A percentile compares a stretch with the other conserved stretches of the same genome.
Evolutionary conservation across 345 rosid species (phyloP).

Genomic region (Moringa oleifera): DNA sequence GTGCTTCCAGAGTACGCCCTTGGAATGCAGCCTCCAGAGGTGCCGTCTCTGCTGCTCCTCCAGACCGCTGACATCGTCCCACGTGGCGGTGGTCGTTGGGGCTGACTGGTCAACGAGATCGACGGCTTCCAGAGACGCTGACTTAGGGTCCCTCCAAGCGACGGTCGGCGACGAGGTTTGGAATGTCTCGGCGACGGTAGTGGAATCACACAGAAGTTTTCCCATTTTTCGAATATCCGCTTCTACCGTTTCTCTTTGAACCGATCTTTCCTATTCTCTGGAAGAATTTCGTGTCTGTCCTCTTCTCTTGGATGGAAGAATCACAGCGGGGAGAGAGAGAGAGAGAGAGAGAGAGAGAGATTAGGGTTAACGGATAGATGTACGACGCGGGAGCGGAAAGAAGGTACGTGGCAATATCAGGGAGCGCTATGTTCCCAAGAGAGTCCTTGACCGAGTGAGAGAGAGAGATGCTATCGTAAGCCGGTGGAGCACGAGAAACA

Average conservation of each 20-base stretch:
- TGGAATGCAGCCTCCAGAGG: slow-evolving; percentile 62
- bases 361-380: slow-evolving; percentile 65
- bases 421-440: slow-evolving; percentile 9
- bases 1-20: slow-evolving; percentile 87
- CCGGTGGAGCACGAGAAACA: slow-evolving; percentile 11
- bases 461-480: slow-evolving; percentile 24
- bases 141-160: slow-evolving; percentile 50
- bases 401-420: slow-evolving; percentile 44
- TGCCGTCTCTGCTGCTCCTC: slow-evolving; percentile 90
- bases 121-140: slow-evolving; percentile 38
- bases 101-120: slow-evolving; percentile 45
- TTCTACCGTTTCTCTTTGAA: neutral
- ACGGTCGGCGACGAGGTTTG: slow-evolving; percentile 58
- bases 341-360: slow-evolving; percentile 16
- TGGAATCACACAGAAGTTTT: slow-evolving; percentile 70
- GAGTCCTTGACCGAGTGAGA: neutral
- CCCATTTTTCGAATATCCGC: slow-evolving; percentile 47
- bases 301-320: slow-evolving; percentile 21
- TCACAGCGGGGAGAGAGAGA: slow-evolving; percentile 21
- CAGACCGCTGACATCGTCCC: slow-evolving; percentile 82
- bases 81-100: slow-evolving; percentile 20
- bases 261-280: neutral
- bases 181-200: slow-evolving; percentile 57
- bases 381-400: slow-evolving; percentile 34
- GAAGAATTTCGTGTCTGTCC: neutral